These are phyloP conservation scores for Diphasiastrum complanatum DNA, from an alignment of 83 land plant species.

Conservation along the genomic window DNA sequence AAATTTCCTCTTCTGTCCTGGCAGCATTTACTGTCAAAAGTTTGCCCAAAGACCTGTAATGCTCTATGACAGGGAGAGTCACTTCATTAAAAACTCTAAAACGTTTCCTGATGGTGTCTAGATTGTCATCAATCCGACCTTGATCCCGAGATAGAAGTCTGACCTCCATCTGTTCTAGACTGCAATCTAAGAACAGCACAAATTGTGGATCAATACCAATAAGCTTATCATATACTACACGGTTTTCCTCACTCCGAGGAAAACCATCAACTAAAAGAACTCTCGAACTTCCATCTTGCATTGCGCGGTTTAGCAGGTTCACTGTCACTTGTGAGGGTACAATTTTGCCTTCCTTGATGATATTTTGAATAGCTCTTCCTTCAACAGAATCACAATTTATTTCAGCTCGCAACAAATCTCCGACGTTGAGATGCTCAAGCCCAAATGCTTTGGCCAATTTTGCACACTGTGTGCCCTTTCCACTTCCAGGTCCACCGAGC, in stretches of 20 bases:
- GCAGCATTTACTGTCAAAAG: too few species aligned
- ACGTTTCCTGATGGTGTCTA: conserved; percentile 84
- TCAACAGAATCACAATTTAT: conserved; percentile 75
- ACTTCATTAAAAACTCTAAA: conserved; percentile 74
- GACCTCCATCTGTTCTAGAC: conserved; percentile 72
- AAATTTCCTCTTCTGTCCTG: too few species aligned
- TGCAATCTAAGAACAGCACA: conserved; percentile 64
- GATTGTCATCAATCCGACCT: conserved; percentile 92
- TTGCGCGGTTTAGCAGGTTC: conserved; percentile 63
- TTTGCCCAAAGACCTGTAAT: conserved; percentile 60
- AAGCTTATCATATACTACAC: conserved; percentile 66
- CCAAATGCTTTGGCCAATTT: conserved; percentile 61
- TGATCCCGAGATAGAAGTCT: conserved; percentile 56
- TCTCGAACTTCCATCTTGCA: conserved; percentile 48
- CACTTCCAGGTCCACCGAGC: conserved; percentile 84
- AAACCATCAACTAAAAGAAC: conserved; percentile 82
- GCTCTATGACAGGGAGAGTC: conserved; percentile 70
- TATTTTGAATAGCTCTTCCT: conserved; percentile 60
- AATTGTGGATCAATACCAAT: conserved; percentile 63
- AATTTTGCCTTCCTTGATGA: conserved; percentile 82
- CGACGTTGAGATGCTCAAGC: conserved; percentile 67
- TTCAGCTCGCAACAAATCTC: conserved; percentile 68
- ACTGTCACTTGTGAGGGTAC: conserved; percentile 80
- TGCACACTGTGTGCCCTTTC: conserved; percentile 72
- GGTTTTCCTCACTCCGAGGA: conserved; percentile 79